phyloP scores from a whole-genome alignment of 169 alveolate genomes.

The Plasmodium malariae region DNA sequence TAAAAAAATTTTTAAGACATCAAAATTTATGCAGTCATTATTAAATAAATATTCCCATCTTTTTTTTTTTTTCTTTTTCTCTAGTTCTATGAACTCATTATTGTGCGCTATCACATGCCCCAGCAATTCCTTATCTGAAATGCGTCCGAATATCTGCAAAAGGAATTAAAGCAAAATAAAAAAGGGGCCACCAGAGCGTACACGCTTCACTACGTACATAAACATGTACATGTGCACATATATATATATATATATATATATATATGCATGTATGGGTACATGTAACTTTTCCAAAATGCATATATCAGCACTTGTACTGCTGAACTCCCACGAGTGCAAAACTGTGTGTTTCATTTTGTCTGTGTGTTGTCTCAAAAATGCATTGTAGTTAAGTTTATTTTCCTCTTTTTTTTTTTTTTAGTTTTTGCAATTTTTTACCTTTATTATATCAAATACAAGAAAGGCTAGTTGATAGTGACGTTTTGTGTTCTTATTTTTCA shows the following conservation, averaged over 20 bases:
- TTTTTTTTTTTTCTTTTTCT: conserved; percentile 23
- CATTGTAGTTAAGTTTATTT: too few relatives aligned
- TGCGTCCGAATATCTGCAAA: conserved; percentile 71
- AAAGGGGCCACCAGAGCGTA: neutral
- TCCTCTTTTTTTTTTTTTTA: neutral
- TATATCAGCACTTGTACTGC: too few relatives aligned
- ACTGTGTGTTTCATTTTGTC: too few relatives aligned
- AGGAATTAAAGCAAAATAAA: too few relatives aligned
- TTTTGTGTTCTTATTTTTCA: neutral
- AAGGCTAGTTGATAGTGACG: neutral
- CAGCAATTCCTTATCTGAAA: conserved; percentile 56
- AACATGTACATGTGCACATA: neutral
- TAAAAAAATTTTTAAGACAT: conserved; percentile 28
- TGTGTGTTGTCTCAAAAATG: too few relatives aligned
- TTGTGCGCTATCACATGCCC: conserved; percentile 76
- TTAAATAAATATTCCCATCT: conserved; percentile 66
- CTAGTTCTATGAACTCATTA: conserved; percentile 59
- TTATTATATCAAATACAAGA: conserved; percentile 60
- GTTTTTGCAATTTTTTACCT: conserved; percentile 39
- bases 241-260: conserved; percentile 9
- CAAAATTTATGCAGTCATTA: conserved; percentile 36
- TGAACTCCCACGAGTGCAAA: too few relatives aligned
- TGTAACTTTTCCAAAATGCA: neutral
- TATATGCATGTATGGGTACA: neutral
- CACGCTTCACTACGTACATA: neutral